These are phyloP conservation scores for Colletotrichum orchidophilum DNA, from an alignment of 2,329 filamentous ascomycete species.

Conservation along the genomic window DNA sequence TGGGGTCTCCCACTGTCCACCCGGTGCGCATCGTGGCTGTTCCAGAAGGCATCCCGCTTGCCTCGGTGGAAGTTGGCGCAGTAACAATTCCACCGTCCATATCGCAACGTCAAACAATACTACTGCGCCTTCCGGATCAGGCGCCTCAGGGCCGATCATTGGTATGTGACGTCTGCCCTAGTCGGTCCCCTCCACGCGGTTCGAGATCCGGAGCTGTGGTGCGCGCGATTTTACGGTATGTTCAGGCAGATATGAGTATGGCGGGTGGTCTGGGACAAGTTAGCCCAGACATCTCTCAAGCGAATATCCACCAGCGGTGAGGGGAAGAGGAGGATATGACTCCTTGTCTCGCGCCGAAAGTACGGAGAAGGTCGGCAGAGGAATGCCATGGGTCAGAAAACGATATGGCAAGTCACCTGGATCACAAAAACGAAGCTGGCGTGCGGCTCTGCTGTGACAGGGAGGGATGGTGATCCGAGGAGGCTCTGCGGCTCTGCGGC, in stretches of 20 bases:
- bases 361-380: constrained; percentile 11
- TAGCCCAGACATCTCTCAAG: not conserved
- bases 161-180: not conserved
- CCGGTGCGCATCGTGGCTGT: not conserved
- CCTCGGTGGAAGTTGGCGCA: not conserved
- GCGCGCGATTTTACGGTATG: constrained; percentile 2
- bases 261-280: not conserved
- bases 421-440: not conserved
- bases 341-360: constrained; percentile 3
- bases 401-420: not conserved
- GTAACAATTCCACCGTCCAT: constrained; percentile 2
- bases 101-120: not conserved
- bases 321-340: not conserved
- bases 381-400: not conserved
- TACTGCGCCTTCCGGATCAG: constrained; percentile 1
- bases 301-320: not conserved
- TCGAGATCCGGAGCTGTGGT: constrained; percentile 1
- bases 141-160: not conserved
- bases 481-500: constrained; percentile 15
- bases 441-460: too few relatives aligned
- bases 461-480: too few relatives aligned
- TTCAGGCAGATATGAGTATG: constrained; percentile 8
- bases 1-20: not conserved
- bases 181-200: not conserved
- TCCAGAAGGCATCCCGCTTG: constrained; percentile 3